phyloP scores from a whole-genome alignment of 2,329 filamentous ascomycete genomes.

The Aspergillus nomiae region DNA sequence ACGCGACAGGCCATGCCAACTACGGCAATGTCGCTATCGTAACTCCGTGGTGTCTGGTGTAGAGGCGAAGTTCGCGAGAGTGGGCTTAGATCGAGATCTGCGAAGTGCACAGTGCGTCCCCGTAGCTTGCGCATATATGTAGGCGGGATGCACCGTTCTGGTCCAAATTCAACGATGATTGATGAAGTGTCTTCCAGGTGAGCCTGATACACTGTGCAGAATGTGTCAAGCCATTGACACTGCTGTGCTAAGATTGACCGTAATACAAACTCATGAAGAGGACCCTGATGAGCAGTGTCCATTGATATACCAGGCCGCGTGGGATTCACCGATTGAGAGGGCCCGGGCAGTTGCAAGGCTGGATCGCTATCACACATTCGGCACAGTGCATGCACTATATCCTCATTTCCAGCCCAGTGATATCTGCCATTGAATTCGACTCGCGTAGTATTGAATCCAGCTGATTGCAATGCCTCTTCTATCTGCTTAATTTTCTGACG shows the following conservation, averaged over 20 bases:
- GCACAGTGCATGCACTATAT: conserved; percentile 5
- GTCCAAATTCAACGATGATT: conserved; percentile 20
- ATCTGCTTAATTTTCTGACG: conserved; percentile 7
- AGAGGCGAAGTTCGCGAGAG: conserved; percentile 4
- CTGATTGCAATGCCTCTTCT: conserved; percentile 13
- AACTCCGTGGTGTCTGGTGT: background rate
- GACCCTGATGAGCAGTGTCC: background rate
- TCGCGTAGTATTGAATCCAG: conserved; percentile 13
- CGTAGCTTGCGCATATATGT: conserved; percentile 12
- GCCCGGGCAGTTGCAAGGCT: conserved; percentile 15
- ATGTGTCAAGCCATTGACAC: conserved; percentile 19
- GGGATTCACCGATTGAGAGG: conserved; percentile 4
- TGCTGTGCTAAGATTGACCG: conserved; percentile 13
- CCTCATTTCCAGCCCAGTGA: conserved; percentile 19
- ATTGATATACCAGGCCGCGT: conserved; percentile 8
- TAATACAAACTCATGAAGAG: conserved; percentile 14
- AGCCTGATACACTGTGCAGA: conserved; percentile 9
- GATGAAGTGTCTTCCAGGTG: conserved; percentile 7
- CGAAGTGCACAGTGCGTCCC: conserved; percentile 16
- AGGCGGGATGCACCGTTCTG: conserved; percentile 21
- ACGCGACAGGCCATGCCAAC: conserved; percentile 38
- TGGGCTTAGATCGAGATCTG: conserved; percentile 12
- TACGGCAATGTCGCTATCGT: conserved; percentile 33
- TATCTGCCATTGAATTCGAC: conserved; percentile 23
- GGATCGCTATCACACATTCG: conserved; percentile 12